Evolutionary conservation across 2,329 filamentous ascomycete genomes (phyloP).

Genomic region (Calonectria pteridis): DNA sequence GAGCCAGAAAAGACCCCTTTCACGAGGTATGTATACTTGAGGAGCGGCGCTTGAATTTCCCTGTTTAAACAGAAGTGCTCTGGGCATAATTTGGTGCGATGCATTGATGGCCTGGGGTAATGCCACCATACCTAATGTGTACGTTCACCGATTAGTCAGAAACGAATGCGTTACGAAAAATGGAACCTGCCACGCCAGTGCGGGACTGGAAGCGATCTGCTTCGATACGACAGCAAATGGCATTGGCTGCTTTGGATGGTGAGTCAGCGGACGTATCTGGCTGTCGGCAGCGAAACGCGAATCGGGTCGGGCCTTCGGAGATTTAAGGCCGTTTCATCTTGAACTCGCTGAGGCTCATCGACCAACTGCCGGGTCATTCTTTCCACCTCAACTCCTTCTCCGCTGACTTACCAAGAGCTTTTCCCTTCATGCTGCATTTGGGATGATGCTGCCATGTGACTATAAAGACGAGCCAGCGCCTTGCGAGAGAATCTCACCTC

Average conservation of each 20-base stretch:
- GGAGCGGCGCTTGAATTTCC: background rate
- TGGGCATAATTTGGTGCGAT: background rate
- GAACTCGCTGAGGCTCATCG: background rate
- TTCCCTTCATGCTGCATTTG: background rate
- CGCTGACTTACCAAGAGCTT: background rate
- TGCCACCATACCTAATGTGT: background rate
- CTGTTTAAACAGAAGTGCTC: background rate
- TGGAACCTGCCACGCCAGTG: background rate
- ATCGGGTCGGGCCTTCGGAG: background rate
- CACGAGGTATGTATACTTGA: background rate
- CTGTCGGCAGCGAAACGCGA: background rate
- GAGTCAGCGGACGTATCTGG: background rate
- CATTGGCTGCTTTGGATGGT: background rate
- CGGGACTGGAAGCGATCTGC: background rate
- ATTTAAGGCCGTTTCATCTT: background rate
- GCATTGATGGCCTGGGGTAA: background rate
- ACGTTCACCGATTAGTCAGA: background rate
- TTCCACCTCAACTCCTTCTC: background rate
- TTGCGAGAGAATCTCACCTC: too few species aligned
- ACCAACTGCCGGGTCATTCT: background rate
- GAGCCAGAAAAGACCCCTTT: background rate
- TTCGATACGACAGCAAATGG: background rate
- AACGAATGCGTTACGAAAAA: background rate
- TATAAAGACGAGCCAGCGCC: background rate
- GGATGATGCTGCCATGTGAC: background rate